Base-by-base conservation (phyloP, 805 yeast genomes). In the Hanseniaspora hatyaiensis region DNA sequence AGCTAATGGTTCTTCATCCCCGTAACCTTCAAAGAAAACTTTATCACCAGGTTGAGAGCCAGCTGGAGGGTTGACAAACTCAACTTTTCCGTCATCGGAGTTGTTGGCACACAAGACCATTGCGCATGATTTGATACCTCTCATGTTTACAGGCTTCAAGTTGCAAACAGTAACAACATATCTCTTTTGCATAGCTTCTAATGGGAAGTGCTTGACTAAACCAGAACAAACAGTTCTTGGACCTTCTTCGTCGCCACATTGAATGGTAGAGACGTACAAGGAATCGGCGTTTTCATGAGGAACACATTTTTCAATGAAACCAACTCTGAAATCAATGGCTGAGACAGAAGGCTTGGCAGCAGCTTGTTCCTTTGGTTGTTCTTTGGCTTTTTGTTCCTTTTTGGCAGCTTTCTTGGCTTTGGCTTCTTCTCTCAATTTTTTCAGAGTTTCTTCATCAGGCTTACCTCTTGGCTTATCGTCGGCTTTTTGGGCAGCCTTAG, bases 211-310 rank as follows among this genome's bases (percentile, higher is more conserved):
- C 57, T 85, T 85, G 53, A 87, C 96, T 59, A 92, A 73, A 57
- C 99, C 99, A 11, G 96, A 85, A 71, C 98, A 92, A 50, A 92
- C 95, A 26, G 97, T 92, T 72, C 99, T 79, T 61, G 99, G 98
- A 51, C 94, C 94, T 63, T 85, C 95, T 53, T 73, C 88, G 59
- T 92, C 99, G 56, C 98, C 99, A 72, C 84, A 79, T 53, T 94
- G 85, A 58, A 92, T 92, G 45, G 98, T 92, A 24, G 97, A 92
- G 50, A 92, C 95, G 64, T 92, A 92, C 58, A 92, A 72, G 1
- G 95, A 74, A 67, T 92, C 99, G 30, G 99, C 99, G 65, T 92
- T 89, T 53, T 98, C 98, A 69, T 92, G 99, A 65, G 84, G 85
- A 60, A 84, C 73, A 47, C 96, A 96, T 71, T 94, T 92, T 70